Evolutionary conservation across 495 filamentous ascomycete species (phyloP).

Genomic region (Podospora fimiseda): DNA sequence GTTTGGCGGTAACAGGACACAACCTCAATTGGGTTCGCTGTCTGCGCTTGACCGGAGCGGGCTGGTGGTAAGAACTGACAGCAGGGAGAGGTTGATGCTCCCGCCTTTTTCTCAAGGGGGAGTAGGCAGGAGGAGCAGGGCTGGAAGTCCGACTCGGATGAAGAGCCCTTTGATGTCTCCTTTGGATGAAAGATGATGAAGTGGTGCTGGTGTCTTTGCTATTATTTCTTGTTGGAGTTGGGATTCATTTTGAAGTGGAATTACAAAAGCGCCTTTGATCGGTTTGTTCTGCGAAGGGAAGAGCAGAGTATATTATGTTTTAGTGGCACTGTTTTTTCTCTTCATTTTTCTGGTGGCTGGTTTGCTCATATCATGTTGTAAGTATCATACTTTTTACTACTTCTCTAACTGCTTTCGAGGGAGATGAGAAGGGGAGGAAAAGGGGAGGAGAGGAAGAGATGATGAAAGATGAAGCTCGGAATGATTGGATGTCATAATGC

Average conservation of each 20-base stretch:
- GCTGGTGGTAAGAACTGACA: slow-evolving; percentile 72
- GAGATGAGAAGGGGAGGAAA: not conserved
- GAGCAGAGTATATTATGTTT: not conserved
- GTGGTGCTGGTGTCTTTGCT: not conserved
- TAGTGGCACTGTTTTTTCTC: not conserved
- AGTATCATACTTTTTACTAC: not conserved
- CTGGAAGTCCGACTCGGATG: slow-evolving; percentile 56
- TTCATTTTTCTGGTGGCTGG: not conserved
- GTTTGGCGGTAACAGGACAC: slow-evolving; percentile 21
- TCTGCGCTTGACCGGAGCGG: slow-evolving; percentile 67
- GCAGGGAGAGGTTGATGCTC: slow-evolving; percentile 59
- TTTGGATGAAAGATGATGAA: slow-evolving; percentile 31
- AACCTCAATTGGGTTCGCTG: slow-evolving; percentile 20
- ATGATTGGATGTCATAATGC: not conserved
- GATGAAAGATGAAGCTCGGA: not conserved
- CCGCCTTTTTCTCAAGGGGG: slow-evolving; percentile 29
- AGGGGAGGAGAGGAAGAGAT: not conserved
- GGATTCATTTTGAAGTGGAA: not conserved
- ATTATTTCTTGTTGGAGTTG: not conserved
- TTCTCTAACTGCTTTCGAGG: not conserved
- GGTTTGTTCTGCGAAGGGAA: not conserved
- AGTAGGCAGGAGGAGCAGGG: slow-evolving; percentile 51
- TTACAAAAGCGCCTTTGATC: not conserved
- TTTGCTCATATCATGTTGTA: not conserved
- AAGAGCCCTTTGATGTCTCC: slow-evolving; percentile 58